phyloP scores from a whole-genome alignment of 2,329 filamentous ascomycete genomes.

The Phoma herbarum region DNA sequence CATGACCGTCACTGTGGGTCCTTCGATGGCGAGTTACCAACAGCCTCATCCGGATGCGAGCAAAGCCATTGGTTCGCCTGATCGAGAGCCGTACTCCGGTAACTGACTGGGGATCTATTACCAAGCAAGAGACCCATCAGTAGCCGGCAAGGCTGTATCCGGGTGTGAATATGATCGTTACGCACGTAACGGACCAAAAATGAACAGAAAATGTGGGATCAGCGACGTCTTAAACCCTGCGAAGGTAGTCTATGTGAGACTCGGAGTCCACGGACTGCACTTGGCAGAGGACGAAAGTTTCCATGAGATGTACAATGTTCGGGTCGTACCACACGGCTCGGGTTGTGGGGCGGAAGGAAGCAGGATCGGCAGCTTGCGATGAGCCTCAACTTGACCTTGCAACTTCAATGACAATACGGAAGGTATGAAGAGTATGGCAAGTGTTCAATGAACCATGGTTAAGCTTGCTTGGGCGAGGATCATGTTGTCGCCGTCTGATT shows the following conservation, averaged over 20 bases:
- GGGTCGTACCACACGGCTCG: background rate
- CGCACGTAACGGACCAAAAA: background rate
- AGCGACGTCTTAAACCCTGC: background rate
- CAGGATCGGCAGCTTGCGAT: background rate
- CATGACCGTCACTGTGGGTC: background rate
- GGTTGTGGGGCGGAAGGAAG: background rate
- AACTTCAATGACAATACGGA: too few species aligned
- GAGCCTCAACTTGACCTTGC: too few species aligned
- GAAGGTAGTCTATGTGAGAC: background rate
- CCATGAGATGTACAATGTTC: background rate
- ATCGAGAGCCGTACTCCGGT: background rate
- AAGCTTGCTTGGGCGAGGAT: too few species aligned
- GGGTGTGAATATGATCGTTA: background rate
- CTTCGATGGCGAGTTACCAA: background rate
- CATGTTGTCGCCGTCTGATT: too few species aligned
- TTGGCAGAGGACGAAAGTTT: background rate
- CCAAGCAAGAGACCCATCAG: background rate
- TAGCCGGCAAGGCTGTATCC: background rate
- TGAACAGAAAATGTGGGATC: background rate
- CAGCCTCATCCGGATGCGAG: background rate
- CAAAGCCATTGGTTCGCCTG: background rate
- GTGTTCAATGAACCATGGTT: too few species aligned
- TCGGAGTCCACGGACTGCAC: background rate
- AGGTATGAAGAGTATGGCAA: too few species aligned
- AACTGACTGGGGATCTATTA: background rate